These are phyloP conservation scores for Acorus gramineus DNA, from an alignment of 106 monocot genomes.

Conservation along the genomic window DNA sequence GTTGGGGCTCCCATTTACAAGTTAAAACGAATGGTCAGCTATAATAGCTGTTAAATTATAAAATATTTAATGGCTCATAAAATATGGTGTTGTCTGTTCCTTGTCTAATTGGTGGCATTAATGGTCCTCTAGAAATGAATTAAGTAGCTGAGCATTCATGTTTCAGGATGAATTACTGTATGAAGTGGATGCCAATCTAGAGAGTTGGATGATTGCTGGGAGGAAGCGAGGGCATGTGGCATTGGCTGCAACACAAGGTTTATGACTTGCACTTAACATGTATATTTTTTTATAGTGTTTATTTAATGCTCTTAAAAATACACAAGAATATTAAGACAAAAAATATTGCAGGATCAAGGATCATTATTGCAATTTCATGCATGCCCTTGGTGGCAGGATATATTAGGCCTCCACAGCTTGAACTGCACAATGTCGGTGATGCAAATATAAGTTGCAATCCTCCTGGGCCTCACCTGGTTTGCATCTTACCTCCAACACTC, in stretches of 20 bases:
- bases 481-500: conserved; percentile 69
- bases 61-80: too few relatives aligned
- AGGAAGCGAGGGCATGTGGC: conserved; percentile 76
- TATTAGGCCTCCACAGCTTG: conserved; percentile 77
- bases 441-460: conserved; percentile 76
- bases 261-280: background rate
- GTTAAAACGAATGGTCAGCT: too few relatives aligned
- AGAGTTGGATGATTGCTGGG: conserved; percentile 98
- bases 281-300: too few relatives aligned
- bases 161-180: conserved; percentile 75
- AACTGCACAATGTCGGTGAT: conserved; percentile 49
- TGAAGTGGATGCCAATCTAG: conserved; percentile 85
- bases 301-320: too few relatives aligned
- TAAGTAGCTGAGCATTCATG: background rate
- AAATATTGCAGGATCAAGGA: conserved; percentile 64
- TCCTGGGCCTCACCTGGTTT: conserved; percentile 83
- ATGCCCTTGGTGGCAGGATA: conserved; percentile 83
- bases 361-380: conserved; percentile 56
- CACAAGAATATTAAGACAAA: background rate
- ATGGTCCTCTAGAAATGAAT: background rate
- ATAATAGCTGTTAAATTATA: too few relatives aligned
- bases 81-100: too few relatives aligned
- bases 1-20: too few relatives aligned
- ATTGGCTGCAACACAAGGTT: conserved; percentile 54
- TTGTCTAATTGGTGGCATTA: background rate